Conservation (phyloP, 2,329 filamentous ascomycete genomes). For the Cladosporium sp. region DNA sequence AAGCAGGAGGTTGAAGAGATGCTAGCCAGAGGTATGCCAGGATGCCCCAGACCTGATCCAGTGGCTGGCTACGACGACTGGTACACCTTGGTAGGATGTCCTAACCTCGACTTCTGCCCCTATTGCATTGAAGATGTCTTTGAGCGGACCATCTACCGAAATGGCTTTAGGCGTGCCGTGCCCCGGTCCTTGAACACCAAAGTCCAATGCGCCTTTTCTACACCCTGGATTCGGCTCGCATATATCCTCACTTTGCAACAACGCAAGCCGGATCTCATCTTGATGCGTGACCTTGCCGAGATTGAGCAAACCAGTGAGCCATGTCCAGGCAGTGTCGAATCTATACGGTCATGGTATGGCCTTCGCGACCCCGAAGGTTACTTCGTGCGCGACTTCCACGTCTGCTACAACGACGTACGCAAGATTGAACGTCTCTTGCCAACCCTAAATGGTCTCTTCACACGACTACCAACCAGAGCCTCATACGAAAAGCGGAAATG, state of each 20-base stretch:
- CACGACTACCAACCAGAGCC: constrained; percentile 48
- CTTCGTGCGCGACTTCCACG: constrained; percentile 70
- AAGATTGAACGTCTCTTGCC: constrained; percentile 75
- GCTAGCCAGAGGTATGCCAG: constrained; percentile 53
- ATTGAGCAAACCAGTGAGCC: constrained; percentile 59
- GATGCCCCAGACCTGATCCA: constrained; percentile 68
- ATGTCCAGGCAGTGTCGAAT: constrained; percentile 61
- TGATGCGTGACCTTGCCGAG: constrained; percentile 70
- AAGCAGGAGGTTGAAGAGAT: constrained; percentile 51
- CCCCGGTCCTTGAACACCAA: constrained; percentile 59
- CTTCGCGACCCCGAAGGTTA: constrained; percentile 68
- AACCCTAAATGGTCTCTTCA: constrained; percentile 67
- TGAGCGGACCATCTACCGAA: constrained; percentile 65
- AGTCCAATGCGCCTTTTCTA: constrained; percentile 76
- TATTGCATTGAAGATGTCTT: constrained; percentile 75
- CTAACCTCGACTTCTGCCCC: constrained; percentile 79
- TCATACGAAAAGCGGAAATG: constrained; percentile 61
- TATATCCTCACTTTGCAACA: constrained; percentile 79
- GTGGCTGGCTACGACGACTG: constrained; percentile 72
- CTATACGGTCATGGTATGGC: constrained; percentile 71
- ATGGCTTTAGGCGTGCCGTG: constrained; percentile 65
- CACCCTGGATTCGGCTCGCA: constrained; percentile 80
- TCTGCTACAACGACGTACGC: constrained; percentile 74
- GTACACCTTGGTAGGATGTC: constrained; percentile 72
- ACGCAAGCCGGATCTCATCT: constrained; percentile 62